Conservation (phyloP, 257 asterid genomes). For the Rehmannia glutinosa region DNA sequence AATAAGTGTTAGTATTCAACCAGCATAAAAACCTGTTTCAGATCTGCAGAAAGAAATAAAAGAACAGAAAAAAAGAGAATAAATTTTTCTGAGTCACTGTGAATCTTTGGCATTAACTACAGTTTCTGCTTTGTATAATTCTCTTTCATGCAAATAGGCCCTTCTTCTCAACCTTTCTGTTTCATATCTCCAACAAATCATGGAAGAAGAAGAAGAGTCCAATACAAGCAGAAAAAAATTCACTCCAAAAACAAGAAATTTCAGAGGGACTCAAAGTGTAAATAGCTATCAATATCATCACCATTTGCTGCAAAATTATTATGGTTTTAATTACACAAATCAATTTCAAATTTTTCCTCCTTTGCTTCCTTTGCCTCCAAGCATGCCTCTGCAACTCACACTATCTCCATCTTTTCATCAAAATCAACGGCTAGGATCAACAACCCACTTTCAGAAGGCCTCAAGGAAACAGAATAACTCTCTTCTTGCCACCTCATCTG, state of each 20-base stretch:
- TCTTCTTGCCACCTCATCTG: constrained; percentile 56
- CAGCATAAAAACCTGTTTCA: too few relatives aligned
- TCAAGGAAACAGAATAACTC: constrained; percentile 27
- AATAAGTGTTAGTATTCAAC: too few relatives aligned
- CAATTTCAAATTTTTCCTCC: constrained; percentile 59
- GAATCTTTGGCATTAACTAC: too few relatives aligned
- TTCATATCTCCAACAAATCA: constrained; percentile 32
- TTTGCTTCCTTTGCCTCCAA: constrained; percentile 77
- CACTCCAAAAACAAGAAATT: constrained; percentile 38
- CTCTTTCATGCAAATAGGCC: constrained; percentile 55
- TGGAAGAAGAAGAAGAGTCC: constrained; percentile 58
- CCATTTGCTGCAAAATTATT: constrained; percentile 46
- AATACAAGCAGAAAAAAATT: constrained; percentile 39
- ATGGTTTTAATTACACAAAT: constrained; percentile 47
- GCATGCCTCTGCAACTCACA: constrained; percentile 41
- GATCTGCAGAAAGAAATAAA: too few relatives aligned
- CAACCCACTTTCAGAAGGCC: constrained; percentile 50
- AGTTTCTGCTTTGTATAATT: background rate
- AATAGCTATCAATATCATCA: constrained; percentile 43
- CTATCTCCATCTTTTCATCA: constrained; percentile 48
- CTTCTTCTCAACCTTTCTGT: constrained; percentile 27
- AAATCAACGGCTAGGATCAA: constrained; percentile 46
- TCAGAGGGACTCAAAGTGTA: constrained; percentile 23
- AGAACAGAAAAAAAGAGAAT: too few relatives aligned
- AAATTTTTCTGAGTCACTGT: too few relatives aligned